Conservation (phyloP, 1,284 basidiomycete species). For the Ceratobasidium sp. region DNA sequence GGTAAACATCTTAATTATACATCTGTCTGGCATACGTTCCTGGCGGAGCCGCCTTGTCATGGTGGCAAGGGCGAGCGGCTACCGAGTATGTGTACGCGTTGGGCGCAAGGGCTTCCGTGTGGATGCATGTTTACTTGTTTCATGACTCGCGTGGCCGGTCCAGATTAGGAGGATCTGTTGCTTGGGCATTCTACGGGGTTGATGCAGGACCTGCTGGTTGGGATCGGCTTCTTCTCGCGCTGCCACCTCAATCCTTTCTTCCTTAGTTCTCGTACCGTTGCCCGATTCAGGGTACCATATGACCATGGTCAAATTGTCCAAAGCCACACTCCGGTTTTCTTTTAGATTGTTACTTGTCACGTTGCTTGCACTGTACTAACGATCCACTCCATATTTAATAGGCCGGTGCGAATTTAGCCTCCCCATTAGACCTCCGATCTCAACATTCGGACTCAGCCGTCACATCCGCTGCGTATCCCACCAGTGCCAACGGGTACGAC, state of each 20-base stretch:
- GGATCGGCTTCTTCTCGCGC: slow-evolving; percentile 9
- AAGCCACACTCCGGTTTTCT: slow-evolving; percentile 18
- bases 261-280: slow-evolving; percentile 25
- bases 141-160: not conserved
- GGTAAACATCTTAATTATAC: not conserved
- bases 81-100: not conserved
- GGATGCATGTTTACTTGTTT: slow-evolving; percentile 13
- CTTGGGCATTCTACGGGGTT: not conserved
- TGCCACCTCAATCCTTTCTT: slow-evolving; percentile 22
- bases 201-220: slow-evolving; percentile 6
- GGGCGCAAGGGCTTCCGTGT: slow-evolving; percentile 4
- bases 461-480: slow-evolving; percentile 5
- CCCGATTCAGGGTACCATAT: slow-evolving; percentile 10
- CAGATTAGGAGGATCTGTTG: slow-evolving; percentile 1
- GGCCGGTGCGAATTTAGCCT: slow-evolving; percentile 16
- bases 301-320: slow-evolving; percentile 10
- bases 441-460: slow-evolving; percentile 18
- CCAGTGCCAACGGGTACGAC: slow-evolving; percentile 2
- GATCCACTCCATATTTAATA: slow-evolving; percentile 10
- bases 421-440: slow-evolving; percentile 23
- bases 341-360: slow-evolving; percentile 15
- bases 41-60: slow-evolving; percentile 1
- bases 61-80: not conserved
- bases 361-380: slow-evolving; percentile 18
- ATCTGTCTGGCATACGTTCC: slow-evolving; percentile 3